These are phyloP conservation scores for Coemansia asiatica DNA, from an alignment of 192 early-diverging fungal species.

Conservation along the genomic window DNA sequence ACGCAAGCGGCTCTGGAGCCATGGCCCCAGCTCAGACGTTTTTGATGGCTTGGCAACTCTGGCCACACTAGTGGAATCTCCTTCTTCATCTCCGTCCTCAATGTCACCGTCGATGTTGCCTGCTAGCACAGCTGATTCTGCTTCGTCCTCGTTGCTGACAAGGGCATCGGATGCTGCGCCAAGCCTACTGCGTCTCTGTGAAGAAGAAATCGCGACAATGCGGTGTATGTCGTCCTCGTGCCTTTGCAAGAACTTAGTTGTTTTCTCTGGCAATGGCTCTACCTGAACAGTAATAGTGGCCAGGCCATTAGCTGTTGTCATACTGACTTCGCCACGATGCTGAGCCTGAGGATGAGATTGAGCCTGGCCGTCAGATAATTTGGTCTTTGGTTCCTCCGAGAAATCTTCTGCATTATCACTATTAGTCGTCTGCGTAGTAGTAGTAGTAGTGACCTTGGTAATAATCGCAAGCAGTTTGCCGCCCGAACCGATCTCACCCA, in stretches of 20 bases:
- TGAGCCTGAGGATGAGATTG: too few species aligned
- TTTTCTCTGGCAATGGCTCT: constrained; percentile 49
- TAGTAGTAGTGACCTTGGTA: too few species aligned
- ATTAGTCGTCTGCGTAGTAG: background rate
- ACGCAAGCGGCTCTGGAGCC: constrained; percentile 36
- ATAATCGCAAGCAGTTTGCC: constrained; percentile 44
- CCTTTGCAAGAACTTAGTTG: constrained; percentile 32
- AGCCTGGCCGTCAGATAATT: constrained; percentile 18
- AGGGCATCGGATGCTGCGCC: constrained; percentile 35
- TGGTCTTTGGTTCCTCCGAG: constrained; percentile 12
- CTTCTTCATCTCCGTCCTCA: constrained; percentile 28
- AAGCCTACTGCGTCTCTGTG: constrained; percentile 30
- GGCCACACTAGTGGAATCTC: constrained; percentile 4
- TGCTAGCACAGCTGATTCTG: constrained; percentile 9
- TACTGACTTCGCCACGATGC: constrained; percentile 47
- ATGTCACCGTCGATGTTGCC: background rate
- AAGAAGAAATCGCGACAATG: constrained; percentile 29
- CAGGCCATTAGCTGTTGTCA: constrained; percentile 49
- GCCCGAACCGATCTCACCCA: constrained; percentile 41
- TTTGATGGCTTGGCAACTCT: constrained; percentile 33
- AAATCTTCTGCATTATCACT: background rate
- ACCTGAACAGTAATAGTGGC: constrained; percentile 41
- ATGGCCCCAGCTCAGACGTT: constrained; percentile 44
- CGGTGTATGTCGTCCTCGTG: constrained; percentile 48
- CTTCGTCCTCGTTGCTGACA: constrained; percentile 8